Conservation (phyloP, 2,329 filamentous ascomycete genomes). For the Hymenoscyphus salicellus region DNA sequence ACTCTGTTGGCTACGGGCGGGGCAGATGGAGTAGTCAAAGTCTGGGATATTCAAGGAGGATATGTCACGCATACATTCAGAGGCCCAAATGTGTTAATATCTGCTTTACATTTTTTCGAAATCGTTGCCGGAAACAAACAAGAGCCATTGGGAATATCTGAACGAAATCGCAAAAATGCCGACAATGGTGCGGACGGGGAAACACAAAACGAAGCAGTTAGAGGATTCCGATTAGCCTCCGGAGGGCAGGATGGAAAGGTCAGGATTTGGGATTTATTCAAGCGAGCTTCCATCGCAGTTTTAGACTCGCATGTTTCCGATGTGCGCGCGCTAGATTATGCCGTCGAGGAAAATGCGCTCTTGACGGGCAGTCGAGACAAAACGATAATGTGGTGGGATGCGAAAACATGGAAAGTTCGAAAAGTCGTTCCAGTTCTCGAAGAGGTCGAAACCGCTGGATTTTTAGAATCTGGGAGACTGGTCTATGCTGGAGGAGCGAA, state of each 20-base stretch:
- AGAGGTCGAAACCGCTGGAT: slow-evolving; percentile 78
- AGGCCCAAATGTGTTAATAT: slow-evolving; percentile 86
- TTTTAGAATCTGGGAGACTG: slow-evolving; percentile 66
- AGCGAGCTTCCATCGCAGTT: slow-evolving; percentile 71
- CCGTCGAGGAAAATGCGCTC: slow-evolving; percentile 67
- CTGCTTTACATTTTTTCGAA: slow-evolving; percentile 89
- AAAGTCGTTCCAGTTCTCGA: slow-evolving; percentile 83
- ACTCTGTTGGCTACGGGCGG: slow-evolving; percentile 89
- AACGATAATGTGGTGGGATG: slow-evolving; percentile 89
- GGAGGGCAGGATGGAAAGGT: slow-evolving; percentile 94
- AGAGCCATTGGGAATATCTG: slow-evolving; percentile 36
- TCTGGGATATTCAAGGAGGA: slow-evolving; percentile 90
- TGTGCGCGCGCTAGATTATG: slow-evolving; percentile 84
- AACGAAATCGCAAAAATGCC: slow-evolving; percentile 46
- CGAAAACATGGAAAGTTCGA: slow-evolving; percentile 76
- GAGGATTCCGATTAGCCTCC: slow-evolving; percentile 76
- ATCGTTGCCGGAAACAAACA: slow-evolving; percentile 49
- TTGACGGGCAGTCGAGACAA: slow-evolving; percentile 89
- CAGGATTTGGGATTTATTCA: slow-evolving; percentile 86
- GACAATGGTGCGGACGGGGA: slow-evolving; percentile 44
- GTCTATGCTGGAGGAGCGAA: slow-evolving; percentile 84
- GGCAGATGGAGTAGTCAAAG: slow-evolving; percentile 89
- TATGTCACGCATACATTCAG: slow-evolving; percentile 95
- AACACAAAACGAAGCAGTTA: slow-evolving; percentile 47
- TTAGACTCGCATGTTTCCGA: slow-evolving; percentile 94